Evolutionary conservation across 2,329 filamentous ascomycete genomes (phyloP), one percentile per base, ranked within the genome.

Genomic region (Fusarium humuli): DNA sequence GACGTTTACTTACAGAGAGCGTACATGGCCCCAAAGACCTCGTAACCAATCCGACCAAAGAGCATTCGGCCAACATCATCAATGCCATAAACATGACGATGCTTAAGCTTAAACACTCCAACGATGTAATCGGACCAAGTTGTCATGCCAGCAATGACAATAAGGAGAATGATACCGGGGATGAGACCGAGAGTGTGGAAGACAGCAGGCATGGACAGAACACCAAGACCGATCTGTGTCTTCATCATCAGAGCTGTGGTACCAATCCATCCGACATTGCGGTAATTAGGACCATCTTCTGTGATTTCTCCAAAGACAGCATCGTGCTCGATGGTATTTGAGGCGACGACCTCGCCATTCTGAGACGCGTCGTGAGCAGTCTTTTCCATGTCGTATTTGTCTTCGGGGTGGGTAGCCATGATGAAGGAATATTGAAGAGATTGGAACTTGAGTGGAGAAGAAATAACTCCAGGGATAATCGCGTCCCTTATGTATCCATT

Each of bases 1-100:
- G 7, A 9, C 0, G 5, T 18, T 9, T 23, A 54, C 65, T 34
- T 47, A 82, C 80, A 78, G 48, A 84, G 61, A 70, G 76, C 73
- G 58, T 80, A 78, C 9, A 44, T 44, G 2, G 41, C 41, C 5
- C 41, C 80, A 27, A 86, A 78, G 27, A 83, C 52, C 56, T 83
- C 82, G 4, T 81, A 79, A 0, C 85, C 84, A 7, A 80, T 57
- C 4, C 76, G 79, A 13, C 85, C 85, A 68, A 85, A 84, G 22
- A 87, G 78, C 25, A 86, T 75, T 3, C 69, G 69, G 14, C 84
- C 85, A 0, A 82, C 85, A 69, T 87, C 85, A 55, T 86, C 85
- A 60, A 87, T 85, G 23, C 83, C 81, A 66, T 87, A 87, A 1
- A 87, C 83, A 41, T 83, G 79, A 4, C 81, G 81, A 70, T 87